Evolutionary conservation across 352 stramenopile species (phyloP).

Genomic region (Pythium myriotylum): DNA sequence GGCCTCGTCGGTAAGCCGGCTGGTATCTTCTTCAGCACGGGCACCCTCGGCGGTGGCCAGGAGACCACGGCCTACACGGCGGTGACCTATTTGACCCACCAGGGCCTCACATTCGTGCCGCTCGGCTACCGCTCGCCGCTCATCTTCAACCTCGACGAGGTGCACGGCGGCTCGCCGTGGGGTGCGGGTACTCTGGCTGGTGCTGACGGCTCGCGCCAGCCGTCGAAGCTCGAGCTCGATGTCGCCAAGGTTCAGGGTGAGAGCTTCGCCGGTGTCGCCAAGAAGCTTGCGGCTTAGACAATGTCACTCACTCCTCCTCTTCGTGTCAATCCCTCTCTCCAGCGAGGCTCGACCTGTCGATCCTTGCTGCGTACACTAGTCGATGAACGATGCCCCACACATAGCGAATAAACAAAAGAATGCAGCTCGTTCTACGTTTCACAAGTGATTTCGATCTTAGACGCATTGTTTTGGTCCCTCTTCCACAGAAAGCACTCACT

Average conservation of each 20-base stretch:
- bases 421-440: too few relatives aligned
- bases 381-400: too few relatives aligned
- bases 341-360: too few relatives aligned
- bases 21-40: conserved; percentile 90
- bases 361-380: too few relatives aligned
- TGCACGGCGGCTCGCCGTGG: conserved; percentile 81
- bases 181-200: conserved; percentile 85
- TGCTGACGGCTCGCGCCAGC: conserved; percentile 79
- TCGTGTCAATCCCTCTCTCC: too few relatives aligned
- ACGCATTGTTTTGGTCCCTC: too few relatives aligned
- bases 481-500: too few relatives aligned
- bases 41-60: too few relatives aligned
- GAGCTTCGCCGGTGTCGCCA: conserved; percentile 79
- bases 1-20: conserved; percentile 86
- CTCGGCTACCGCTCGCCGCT: conserved; percentile 68
- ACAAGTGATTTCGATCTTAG: too few relatives aligned
- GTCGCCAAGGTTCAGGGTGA: conserved; percentile 84
- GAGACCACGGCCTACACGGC: conserved; percentile 83
- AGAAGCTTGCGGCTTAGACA: conserved; percentile 81
- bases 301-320: too few relatives aligned
- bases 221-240: conserved; percentile 77
- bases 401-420: too few relatives aligned
- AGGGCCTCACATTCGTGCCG: conserved; percentile 92
- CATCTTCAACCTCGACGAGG: conserved; percentile 77
- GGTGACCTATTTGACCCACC: conserved; percentile 86